Evolutionary conservation across 225 moss, liverwort and hornwort genomes (phyloP).

Genomic region (Ulota crispa): DNA sequence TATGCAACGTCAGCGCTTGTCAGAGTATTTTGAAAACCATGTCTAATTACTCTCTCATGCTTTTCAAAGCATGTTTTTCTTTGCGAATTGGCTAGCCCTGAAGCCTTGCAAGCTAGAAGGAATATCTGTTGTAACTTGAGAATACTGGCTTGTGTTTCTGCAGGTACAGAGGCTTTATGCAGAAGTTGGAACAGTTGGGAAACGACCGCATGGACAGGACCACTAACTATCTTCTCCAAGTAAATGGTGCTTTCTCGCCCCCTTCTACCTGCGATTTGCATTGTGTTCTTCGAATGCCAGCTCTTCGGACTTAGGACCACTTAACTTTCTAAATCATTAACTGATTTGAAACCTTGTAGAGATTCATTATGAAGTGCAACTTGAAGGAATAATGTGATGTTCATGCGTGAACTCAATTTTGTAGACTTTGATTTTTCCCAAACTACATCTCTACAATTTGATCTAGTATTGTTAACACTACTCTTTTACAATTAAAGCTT

Average conservation of each 20-base stretch:
- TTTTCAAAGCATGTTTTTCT: neutral
- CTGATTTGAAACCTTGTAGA: neutral
- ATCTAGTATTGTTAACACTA: neutral
- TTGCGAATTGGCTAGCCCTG: neutral
- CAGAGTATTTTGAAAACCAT: slow-evolving; percentile 2
- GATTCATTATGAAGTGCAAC: neutral
- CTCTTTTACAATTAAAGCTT: neutral
- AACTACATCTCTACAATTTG: neutral
- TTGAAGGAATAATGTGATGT: neutral
- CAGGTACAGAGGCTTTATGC: slow-evolving; percentile 78
- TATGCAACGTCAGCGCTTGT: neutral
- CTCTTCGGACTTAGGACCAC: neutral
- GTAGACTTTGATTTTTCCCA: neutral
- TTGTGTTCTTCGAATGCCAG: neutral
- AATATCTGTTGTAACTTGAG: neutral
- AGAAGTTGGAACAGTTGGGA: slow-evolving; percentile 63
- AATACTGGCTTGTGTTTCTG: slow-evolving; percentile 15
- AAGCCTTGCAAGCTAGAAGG: neutral
- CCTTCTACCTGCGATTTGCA: neutral
- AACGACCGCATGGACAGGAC: slow-evolving; percentile 72
- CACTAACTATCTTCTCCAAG: slow-evolving; percentile 79
- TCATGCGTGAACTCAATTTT: neutral
- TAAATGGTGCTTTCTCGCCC: slow-evolving; percentile 60
- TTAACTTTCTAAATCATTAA: neutral
- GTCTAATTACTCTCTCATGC: neutral